A percentile compares a stretch with the other conserved stretches of the same genome.
Evolutionary conservation across 345 rosid species (phyloP).

Genomic region (Gossypium arboreum): DNA sequence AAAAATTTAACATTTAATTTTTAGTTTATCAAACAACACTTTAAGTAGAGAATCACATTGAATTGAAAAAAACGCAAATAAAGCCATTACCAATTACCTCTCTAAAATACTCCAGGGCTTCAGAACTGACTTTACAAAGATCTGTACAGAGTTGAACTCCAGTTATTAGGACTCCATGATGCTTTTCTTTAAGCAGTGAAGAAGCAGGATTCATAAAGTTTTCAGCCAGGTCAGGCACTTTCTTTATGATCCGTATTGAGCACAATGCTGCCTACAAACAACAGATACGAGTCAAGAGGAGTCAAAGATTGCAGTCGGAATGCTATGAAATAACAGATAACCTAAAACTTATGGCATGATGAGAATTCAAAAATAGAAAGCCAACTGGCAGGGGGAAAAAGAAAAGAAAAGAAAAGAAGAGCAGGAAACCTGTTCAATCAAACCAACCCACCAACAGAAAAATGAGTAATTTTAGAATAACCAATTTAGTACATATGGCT

Average conservation of each 20-base stretch:
- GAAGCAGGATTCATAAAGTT: slow-evolving; percentile 88
- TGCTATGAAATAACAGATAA: slow-evolving; percentile 8
- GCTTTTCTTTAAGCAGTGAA: slow-evolving; percentile 89
- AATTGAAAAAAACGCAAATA: background rate
- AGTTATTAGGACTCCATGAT: slow-evolving; percentile 94
- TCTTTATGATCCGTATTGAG: slow-evolving; percentile 87
- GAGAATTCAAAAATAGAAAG: background rate
- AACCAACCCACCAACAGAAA: background rate
- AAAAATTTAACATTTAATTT: too few relatives aligned
- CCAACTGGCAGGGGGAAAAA: background rate
- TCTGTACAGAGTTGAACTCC: slow-evolving; percentile 95
- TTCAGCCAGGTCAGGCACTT: slow-evolving; percentile 97
- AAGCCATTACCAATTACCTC: slow-evolving; percentile 49
- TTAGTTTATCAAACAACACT: too few relatives aligned
- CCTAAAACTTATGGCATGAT: background rate
- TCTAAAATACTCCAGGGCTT: slow-evolving; percentile 80
- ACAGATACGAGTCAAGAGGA: slow-evolving; percentile 22
- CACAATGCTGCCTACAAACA: slow-evolving; percentile 87
- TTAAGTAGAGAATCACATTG: background rate
- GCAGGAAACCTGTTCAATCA: background rate
- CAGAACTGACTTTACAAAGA: slow-evolving; percentile 79
- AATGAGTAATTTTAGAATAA: background rate
- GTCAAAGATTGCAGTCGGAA: slow-evolving; percentile 4
- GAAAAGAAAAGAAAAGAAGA: background rate
- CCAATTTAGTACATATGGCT: background rate